Base-by-base conservation (phyloP, 129 eudicot genomes). In the Lactuca saligna region DNA sequence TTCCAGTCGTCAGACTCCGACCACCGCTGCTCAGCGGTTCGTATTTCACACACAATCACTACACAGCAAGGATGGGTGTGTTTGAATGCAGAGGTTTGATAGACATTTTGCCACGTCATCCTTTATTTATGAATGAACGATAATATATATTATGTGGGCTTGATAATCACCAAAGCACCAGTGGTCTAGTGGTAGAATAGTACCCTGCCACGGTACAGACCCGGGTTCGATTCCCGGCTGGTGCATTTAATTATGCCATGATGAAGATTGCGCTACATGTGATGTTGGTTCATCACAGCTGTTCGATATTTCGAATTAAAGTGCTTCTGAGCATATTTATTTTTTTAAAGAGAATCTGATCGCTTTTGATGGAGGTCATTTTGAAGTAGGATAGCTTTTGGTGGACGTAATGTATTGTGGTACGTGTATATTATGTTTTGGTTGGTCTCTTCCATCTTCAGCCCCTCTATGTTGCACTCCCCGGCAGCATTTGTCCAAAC, bases 131-230 rank as follows among this genome's bases (percentile, higher is more conserved):
- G 4, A 7, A 2, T 20, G 3, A 0, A 0, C 29, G 57, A 13
- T 6, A 5, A n/a, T 42, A 4, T 39, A 16, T 16, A 41, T 44
- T 13, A 57, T 5, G 4, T 13, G 1, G 37, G 1, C 3, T 4
- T 4, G 34, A 0, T 1, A 7, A 9, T 3, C 13, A 41, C 11
- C 15, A 0, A 53, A 74, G 95, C 91, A 86, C 96, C 95, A 86
- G 96, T 88, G 98, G 98, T 86, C 96, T 88, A 88, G 91, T 92
- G 96, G 98, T 92, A 88, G 89, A 92, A 86, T 88, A 88, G 98
- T 88, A 88, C 88, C 95, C 98, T 92, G 95, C 96, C 96, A 88
- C 95, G 96, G 91, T 88, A 92, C 95, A 88, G 86, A 87, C 91
- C 97, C 95, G 95, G 92, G 89, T 88, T 88, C 92, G 84, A 88